phyloP scores from a whole-genome alignment of 306 rosid species.

The Rosa multiflora region DNA sequence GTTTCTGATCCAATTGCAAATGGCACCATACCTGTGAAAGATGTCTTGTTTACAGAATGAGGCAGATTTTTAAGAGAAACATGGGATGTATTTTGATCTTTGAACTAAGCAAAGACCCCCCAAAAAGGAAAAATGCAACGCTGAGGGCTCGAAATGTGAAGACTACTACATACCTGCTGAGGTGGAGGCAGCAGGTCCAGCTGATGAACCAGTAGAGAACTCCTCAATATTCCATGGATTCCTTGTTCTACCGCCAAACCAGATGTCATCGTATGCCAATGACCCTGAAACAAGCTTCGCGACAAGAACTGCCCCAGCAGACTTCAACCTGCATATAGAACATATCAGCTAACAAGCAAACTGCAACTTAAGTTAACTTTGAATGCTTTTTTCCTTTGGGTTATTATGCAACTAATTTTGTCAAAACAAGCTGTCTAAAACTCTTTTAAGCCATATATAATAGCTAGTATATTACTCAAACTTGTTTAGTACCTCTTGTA shows the following conservation, averaged over 20 bases:
- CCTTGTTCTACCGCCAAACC: constrained; percentile 94
- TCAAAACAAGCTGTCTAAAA: not conserved
- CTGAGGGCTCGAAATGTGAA: not conserved
- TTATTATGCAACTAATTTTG: not conserved
- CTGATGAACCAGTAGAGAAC: constrained; percentile 86
- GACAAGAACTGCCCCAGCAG: constrained; percentile 78
- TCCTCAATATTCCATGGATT: constrained; percentile 93
- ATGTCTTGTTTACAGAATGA: not conserved
- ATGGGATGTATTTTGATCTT: not conserved
- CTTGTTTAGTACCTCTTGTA: constrained; percentile 51
- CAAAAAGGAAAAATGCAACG: not conserved
- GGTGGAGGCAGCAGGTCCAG: constrained; percentile 81
- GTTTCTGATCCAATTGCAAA: constrained; percentile 90
- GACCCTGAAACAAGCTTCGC: constrained; percentile 87
- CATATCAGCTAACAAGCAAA: not conserved
- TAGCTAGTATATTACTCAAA: not conserved
- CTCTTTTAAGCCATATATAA: not conserved
- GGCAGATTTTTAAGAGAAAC: not conserved
- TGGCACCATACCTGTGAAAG: constrained; percentile 71
- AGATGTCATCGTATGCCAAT: constrained; percentile 81
- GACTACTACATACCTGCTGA: constrained; percentile 56
- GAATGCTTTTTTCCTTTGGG: no score
- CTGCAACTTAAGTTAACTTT: no score
- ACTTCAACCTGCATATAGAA: constrained; percentile 43
- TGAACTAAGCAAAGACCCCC: not conserved